Conservation (phyloP, 2,329 filamentous ascomycete species). For the Dendryphion nanum region DNA sequence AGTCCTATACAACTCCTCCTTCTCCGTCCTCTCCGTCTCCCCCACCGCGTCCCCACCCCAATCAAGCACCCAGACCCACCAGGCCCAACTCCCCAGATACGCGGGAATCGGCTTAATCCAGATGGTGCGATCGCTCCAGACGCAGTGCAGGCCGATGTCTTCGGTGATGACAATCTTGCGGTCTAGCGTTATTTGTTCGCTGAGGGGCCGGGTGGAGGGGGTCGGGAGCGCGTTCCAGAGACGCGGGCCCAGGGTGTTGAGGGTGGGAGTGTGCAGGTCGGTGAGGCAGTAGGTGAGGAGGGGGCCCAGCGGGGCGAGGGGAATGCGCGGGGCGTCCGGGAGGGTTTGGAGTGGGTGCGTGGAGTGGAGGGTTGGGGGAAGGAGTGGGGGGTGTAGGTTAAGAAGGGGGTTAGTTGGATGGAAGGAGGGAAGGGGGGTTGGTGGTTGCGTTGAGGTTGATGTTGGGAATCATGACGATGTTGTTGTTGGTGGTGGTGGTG, state of each 20-base stretch:
- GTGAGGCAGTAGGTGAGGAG: conserved; percentile 12
- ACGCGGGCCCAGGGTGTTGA: conserved; percentile 14
- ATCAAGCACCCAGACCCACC: conserved; percentile 20
- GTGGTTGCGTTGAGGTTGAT: no score
- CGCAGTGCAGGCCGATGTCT: conserved; percentile 15
- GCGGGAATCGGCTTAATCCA: conserved; percentile 19
- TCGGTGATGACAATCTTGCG: conserved; percentile 16
- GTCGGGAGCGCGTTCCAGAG: conserved; percentile 13
- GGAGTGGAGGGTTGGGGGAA: no score
- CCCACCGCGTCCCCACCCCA: conserved; percentile 5
- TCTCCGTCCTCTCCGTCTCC: conserved; percentile 8
- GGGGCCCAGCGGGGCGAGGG: conserved; percentile 7
- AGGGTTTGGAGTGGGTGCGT: conserved; percentile 11
- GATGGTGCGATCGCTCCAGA: conserved; percentile 16
- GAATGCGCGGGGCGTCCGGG: conserved; percentile 16
- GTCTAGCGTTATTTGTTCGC: conserved; percentile 16
- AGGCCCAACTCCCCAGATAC: conserved; percentile 17
- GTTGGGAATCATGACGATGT: no score
- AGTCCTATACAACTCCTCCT: conserved; percentile 5
- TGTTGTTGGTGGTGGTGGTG: no score
- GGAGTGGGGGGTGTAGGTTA: no score
- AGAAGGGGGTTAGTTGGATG: no score
- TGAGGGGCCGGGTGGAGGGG: conserved; percentile 10
- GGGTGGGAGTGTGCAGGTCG: conserved; percentile 14
- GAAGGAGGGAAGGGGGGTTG: no score